These are phyloP conservation scores for Hemileccinum rubropunctum DNA, from an alignment of 768 basidiomycete genomes.

Conservation along the genomic window DNA sequence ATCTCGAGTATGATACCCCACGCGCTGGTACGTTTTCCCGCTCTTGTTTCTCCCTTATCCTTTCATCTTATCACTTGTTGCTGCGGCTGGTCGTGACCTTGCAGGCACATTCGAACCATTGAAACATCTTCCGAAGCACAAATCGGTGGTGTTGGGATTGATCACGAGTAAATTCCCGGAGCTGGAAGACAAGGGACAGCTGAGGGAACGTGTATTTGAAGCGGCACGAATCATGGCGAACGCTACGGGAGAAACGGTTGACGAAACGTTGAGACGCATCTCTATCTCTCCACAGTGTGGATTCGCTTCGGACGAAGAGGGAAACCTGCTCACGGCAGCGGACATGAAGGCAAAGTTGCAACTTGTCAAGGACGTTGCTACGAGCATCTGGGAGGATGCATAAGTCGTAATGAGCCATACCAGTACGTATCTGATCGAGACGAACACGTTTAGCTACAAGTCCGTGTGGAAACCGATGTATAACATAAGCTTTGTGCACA, in stretches of 20 bases:
- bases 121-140: constrained; percentile 32
- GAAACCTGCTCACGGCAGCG: constrained; percentile 37
- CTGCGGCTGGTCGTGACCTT: not conserved
- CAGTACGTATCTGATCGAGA: not conserved
- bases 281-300: constrained; percentile 50
- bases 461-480: too few species aligned
- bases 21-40: constrained; percentile 46
- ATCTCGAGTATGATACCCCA: constrained; percentile 47
- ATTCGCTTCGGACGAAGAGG: constrained; percentile 45
- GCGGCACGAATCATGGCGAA: constrained; percentile 43
- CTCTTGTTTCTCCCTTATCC: not conserved
- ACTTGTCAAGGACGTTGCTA: constrained; percentile 35
- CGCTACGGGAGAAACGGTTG: constrained; percentile 35
- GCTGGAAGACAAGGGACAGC: constrained; percentile 41
- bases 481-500: too few species aligned
- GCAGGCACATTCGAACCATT: constrained; percentile 34
- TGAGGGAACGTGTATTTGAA: constrained; percentile 39
- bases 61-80: not conserved
- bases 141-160: constrained; percentile 41
- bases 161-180: constrained; percentile 42
- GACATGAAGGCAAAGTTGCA: constrained; percentile 31
- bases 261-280: constrained; percentile 39
- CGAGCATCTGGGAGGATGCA: constrained; percentile 33
- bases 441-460: not conserved
- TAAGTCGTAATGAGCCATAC: not conserved